These are phyloP conservation scores for Lactuca saligna DNA, from an alignment of 129 eudicot species.

Conservation along the genomic window DNA sequence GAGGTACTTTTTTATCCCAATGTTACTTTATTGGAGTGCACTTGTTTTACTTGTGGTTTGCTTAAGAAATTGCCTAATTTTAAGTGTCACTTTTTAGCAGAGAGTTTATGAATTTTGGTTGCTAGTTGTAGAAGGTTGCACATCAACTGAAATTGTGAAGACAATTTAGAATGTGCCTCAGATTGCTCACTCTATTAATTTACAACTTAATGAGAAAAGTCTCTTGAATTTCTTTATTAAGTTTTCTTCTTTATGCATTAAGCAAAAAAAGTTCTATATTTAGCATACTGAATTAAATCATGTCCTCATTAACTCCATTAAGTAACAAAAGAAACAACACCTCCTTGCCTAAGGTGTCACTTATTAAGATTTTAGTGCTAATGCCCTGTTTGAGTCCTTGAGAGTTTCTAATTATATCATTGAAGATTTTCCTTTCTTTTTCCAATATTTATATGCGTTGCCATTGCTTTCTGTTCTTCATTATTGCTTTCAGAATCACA, in stretches of 20 bases:
- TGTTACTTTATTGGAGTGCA: no score
- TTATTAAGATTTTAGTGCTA: no score
- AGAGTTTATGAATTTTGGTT: no score
- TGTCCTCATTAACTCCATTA: not conserved
- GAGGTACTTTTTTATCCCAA: not conserved
- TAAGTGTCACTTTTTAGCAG: no score
- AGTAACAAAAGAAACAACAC: no score
- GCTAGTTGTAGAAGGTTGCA: no score
- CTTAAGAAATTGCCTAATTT: no score
- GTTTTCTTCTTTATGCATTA: not conserved
- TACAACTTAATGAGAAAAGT: not conserved
- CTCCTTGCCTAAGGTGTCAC: not conserved
- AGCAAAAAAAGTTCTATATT: not conserved
- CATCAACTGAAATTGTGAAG: not conserved
- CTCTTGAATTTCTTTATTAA: not conserved
- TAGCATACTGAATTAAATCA: not conserved
- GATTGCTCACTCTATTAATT: no score
- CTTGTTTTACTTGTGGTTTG: no score
- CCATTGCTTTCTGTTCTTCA: not conserved
- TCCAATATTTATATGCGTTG: not conserved
- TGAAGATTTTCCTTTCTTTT: not conserved
- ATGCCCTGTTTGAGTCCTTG: no score
- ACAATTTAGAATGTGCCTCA: not conserved
- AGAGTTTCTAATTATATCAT: no score
- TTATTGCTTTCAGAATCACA: not conserved